These are phyloP conservation scores for Verticillium albo-atrum DNA, from an alignment of 2,329 filamentous ascomycete genomes.

Conservation along the genomic window DNA sequence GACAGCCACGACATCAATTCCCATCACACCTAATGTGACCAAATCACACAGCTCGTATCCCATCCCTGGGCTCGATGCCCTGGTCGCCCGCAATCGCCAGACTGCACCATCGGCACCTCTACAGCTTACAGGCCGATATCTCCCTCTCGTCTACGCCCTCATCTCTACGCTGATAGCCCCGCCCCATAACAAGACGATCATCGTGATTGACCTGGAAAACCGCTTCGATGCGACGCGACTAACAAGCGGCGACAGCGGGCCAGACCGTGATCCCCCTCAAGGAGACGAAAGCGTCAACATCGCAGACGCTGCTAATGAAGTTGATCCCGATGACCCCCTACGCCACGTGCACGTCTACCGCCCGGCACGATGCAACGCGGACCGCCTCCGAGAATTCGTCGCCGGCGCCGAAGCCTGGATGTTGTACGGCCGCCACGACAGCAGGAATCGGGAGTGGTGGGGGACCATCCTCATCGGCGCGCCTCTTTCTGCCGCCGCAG, in stretches of 20 bases:
- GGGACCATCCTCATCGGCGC: constrained; percentile 51
- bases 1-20: not conserved
- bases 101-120: constrained; percentile 43
- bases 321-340: constrained; percentile 26
- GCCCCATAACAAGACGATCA: constrained; percentile 42
- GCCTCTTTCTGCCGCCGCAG: constrained; percentile 23
- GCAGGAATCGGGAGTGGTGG: constrained; percentile 48
- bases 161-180: constrained; percentile 45
- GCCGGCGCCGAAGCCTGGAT: constrained; percentile 40
- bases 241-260: constrained; percentile 16
- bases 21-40: not conserved
- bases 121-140: constrained; percentile 45
- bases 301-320: constrained; percentile 2
- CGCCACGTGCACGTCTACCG: constrained; percentile 46
- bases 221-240: constrained; percentile 51
- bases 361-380: constrained; percentile 9
- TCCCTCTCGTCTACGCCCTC: constrained; percentile 53
- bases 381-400: constrained; percentile 28
- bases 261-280: constrained; percentile 27
- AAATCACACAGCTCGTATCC: not conserved
- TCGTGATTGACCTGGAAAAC: constrained; percentile 50
- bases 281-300: constrained; percentile 12
- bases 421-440: constrained; percentile 43
- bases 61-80: constrained; percentile 34
- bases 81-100: constrained; percentile 42